Evolutionary conservation across 2,329 filamentous ascomycete species (phyloP), one percentile per base, ranked within the genome.

Genomic region (Chaetomiaceae sp.): DNA sequence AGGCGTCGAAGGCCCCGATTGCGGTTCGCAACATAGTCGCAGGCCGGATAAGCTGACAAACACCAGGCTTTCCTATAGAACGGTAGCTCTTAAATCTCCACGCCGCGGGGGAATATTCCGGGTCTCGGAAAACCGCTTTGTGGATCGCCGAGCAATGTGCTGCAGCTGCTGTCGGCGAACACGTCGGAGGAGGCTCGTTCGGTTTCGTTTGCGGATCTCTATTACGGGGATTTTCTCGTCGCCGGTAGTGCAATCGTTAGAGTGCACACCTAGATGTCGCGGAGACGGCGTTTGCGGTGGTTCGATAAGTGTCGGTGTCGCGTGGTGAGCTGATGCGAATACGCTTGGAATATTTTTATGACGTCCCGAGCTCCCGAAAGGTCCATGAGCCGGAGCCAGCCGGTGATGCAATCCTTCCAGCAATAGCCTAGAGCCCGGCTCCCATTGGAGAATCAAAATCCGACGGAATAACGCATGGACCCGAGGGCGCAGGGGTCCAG

Each of bases 11-110:
- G 9, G 54, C 52, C 8, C 57, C 53, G 20, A 58, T 51, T 25
- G 55, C 48, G 20, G 49, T 56, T 41, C 60, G 60, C 27, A 58
- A n/a, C 61, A 63, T 63, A 6, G n/a, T 47, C 14, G 32, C 13
- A 21, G 16, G 30, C 34, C 2, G n/a, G 30, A n/a, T 23, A 4
- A 13, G 29, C n/a, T 20, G 9, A 27, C 1, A 21, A 32, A 27
- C n/a, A n/a, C n/a, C n/a, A n/a, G n/a, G n/a, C n/a, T 27, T 27
- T 27, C 9, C 9, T 27, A 27, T 27, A 27, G 37, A 13, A 5
- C 25, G 5, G 25, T 27, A 27, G 25, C 25, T 5, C 25, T 27
- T 5, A 27, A 27, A 9, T 5, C 9, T 27, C 25, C 25, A 9
- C 25, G 25, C 25, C 9, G 25, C 25, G 5, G 25, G 25, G 25